Percentiles rank a stretch among this genome's conserved stretches.
phyloP scores from a whole-genome alignment of 768 basidiomycete genomes.

The Fomitopsis pulvina region DNA sequence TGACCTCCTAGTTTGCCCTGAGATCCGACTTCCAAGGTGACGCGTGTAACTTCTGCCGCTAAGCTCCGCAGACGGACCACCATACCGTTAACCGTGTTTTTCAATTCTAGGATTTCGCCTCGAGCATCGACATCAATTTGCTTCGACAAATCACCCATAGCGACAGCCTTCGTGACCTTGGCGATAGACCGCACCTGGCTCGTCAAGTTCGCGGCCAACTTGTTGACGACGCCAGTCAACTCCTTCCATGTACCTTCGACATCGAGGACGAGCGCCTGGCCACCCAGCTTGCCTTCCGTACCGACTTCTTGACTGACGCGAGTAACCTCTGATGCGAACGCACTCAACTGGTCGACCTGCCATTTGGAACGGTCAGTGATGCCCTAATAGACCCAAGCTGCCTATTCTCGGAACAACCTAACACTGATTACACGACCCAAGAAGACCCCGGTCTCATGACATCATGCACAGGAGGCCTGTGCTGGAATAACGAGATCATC shows the following conservation, averaged over 20 bases:
- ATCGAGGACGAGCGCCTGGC: conserved; percentile 79
- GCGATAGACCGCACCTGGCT: conserved; percentile 51
- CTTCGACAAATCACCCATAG: conserved; percentile 80
- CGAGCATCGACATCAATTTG: conserved; percentile 89
- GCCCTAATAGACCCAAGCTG: too few species aligned
- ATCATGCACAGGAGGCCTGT: too few species aligned
- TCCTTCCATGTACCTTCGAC: conserved; percentile 91
- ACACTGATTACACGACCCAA: too few species aligned
- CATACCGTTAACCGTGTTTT: conserved; percentile 52
- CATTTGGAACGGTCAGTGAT: conserved; percentile 9
- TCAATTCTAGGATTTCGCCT: conserved; percentile 86
- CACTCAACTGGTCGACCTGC: conserved; percentile 63
- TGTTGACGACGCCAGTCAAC: conserved; percentile 77
- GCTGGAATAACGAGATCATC: too few species aligned
- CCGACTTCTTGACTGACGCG: conserved; percentile 82
- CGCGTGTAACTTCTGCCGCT: conserved; percentile 78
- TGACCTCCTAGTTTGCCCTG: conserved; percentile 89
- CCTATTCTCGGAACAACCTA: too few species aligned
- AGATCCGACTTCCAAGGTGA: conserved; percentile 80
- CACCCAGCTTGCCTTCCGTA: conserved; percentile 75
- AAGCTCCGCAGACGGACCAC: conserved; percentile 49
- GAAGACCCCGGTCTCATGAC: conserved; percentile 1
- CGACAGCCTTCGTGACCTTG: conserved; percentile 68
- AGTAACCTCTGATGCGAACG: conserved; percentile 90
- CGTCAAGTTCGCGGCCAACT: conserved; percentile 72